Evolutionary conservation across 129 eudicot species (phyloP).

Genomic region (Centrapalus pauciflorus): DNA sequence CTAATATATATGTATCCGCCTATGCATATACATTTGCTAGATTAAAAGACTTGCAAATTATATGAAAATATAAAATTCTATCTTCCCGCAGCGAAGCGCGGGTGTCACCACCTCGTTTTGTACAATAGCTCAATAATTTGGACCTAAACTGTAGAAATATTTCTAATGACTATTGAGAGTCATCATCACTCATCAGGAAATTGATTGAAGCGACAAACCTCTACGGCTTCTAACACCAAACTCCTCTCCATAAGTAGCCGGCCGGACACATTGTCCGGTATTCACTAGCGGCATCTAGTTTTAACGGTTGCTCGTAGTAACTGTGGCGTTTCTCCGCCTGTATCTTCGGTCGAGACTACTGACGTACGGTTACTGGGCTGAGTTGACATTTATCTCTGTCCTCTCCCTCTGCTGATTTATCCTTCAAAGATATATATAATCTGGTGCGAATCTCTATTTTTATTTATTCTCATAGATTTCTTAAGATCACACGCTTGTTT

Average conservation of each 20-base stretch:
- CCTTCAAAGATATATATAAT: background rate
- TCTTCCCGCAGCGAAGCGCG: too few species aligned
- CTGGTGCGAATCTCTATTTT: constrained; percentile 9
- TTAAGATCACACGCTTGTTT: background rate
- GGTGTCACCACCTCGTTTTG: too few species aligned
- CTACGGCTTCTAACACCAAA: constrained; percentile 26
- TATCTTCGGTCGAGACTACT: background rate
- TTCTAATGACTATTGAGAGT: background rate
- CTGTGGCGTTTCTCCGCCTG: background rate
- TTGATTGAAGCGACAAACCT: constrained; percentile 10
- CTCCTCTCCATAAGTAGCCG: constrained; percentile 1
- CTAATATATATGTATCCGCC: too few species aligned
- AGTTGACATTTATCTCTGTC: background rate
- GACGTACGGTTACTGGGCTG: constrained; percentile 11
- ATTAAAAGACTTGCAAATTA: too few species aligned
- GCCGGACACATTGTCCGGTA: constrained; percentile 9
- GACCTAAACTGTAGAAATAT: background rate
- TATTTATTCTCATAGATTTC: background rate
- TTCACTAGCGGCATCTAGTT: background rate
- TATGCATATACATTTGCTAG: too few species aligned
- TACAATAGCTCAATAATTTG: background rate
- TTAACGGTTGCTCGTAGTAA: background rate
- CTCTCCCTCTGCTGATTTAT: constrained; percentile 1
- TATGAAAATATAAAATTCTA: too few species aligned
- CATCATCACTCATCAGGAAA: background rate